phyloP scores from a whole-genome alignment of 306 rosid species.

The Pyrus communis region DNA sequence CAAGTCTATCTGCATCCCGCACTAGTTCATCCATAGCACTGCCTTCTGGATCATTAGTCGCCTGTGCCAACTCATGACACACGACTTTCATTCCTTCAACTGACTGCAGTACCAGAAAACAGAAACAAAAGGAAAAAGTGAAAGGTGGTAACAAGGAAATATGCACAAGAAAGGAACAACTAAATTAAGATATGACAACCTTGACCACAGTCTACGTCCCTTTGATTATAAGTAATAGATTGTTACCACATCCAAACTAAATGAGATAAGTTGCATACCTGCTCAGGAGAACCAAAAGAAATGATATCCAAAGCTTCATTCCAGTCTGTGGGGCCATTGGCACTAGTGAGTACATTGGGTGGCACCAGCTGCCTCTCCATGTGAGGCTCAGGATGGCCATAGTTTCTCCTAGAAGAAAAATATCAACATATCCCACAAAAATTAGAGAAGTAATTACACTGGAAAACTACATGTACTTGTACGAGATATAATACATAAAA shows the following conservation, averaged over 20 bases:
- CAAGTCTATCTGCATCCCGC: slow-evolving; percentile 88
- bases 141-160: not conserved
- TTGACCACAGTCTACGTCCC: not conserved
- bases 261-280: slow-evolving; percentile 35
- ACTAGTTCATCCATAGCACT: slow-evolving; percentile 80
- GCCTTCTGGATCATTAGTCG: slow-evolving; percentile 84
- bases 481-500: not conserved
- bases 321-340: slow-evolving; percentile 89
- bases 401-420: slow-evolving; percentile 48
- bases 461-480: not conserved
- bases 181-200: not conserved
- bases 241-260: not conserved
- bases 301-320: slow-evolving; percentile 93
- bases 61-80: slow-evolving; percentile 95
- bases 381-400: slow-evolving; percentile 57
- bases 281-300: slow-evolving; percentile 92
- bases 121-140: not conserved
- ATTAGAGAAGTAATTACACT: not conserved
- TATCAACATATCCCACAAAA: not conserved
- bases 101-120: slow-evolving; percentile 43
- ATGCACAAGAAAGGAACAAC: not conserved
- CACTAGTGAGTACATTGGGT: slow-evolving; percentile 40
- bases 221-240: not conserved
- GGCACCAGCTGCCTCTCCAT: slow-evolving; percentile 55
- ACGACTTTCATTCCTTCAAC: slow-evolving; percentile 99